phyloP scores from a whole-genome alignment of 306 rosid genomes.

The Delonix regia region DNA sequence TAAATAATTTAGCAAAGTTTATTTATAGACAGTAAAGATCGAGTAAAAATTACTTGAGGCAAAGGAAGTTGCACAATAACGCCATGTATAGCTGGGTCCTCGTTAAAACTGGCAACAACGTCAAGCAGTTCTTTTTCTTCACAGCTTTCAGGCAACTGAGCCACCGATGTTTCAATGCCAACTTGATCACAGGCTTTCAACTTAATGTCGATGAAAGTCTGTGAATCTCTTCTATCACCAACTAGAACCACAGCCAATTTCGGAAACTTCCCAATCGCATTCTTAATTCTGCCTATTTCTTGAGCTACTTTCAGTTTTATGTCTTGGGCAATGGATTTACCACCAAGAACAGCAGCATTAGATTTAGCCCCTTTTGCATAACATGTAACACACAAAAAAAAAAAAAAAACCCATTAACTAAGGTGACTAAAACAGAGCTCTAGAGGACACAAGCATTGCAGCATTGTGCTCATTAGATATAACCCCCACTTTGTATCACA shows the following conservation, averaged over 20 bases:
- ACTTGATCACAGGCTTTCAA: conserved; percentile 58
- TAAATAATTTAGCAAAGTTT: background rate
- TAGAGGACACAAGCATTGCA: conserved; percentile 28
- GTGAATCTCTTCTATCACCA: conserved; percentile 58
- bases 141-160: conserved; percentile 48
- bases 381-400: background rate
- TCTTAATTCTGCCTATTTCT: conserved; percentile 52
- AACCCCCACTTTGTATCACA: background rate
- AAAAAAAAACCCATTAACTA: background rate
- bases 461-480: conserved; percentile 33
- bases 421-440: background rate
- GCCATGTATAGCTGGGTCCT: conserved; percentile 54
- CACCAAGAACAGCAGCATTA: conserved; percentile 46
- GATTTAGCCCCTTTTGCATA: conserved; percentile 26
- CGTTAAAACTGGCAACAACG: conserved; percentile 51
- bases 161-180: conserved; percentile 53
- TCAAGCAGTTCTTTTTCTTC: conserved; percentile 48
- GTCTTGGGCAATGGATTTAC: conserved; percentile 46
- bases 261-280: conserved; percentile 46
- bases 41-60: conserved; percentile 46
- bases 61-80: conserved; percentile 67
- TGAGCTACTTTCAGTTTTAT: conserved; percentile 43
- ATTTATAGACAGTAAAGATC: conserved; percentile 12
- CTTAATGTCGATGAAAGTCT: conserved; percentile 48
- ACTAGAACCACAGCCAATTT: conserved; percentile 58